Conservation (phyloP, 2,329 filamentous ascomycete species). For the Ophiostoma sp. region DNA sequence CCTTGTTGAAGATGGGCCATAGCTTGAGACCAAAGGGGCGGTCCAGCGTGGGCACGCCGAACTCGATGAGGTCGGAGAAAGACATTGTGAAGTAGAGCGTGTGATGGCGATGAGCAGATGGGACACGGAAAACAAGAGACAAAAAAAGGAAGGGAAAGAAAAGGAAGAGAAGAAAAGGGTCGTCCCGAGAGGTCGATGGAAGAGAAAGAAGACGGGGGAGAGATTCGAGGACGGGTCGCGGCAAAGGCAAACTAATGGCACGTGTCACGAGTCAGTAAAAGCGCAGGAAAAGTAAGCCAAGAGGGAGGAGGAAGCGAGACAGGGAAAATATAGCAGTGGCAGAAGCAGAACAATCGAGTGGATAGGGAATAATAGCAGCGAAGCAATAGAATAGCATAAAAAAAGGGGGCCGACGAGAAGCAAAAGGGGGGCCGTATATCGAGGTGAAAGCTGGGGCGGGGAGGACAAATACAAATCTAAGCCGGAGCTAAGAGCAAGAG, state of each 20-base stretch:
- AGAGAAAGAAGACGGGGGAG: not conserved
- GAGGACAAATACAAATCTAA: slow-evolving; percentile 6
- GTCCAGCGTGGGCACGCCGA: slow-evolving; percentile 75
- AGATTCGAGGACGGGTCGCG: slow-evolving; percentile 7
- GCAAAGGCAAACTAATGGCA: slow-evolving; percentile 18
- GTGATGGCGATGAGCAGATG: not conserved
- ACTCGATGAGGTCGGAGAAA: slow-evolving; percentile 30
- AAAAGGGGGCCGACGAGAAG: slow-evolving; percentile 5
- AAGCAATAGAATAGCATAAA: not conserved
- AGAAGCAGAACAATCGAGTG: not conserved
- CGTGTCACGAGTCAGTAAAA: slow-evolving; percentile 22
- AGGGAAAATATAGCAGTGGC: not conserved
- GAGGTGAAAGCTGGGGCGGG: slow-evolving; percentile 14
- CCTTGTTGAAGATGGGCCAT: slow-evolving; percentile 93
- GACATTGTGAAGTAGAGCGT: slow-evolving; percentile 25
- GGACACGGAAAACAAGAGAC: not conserved
- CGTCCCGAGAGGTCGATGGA: slow-evolving; percentile 14
- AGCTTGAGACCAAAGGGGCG: slow-evolving; percentile 84
- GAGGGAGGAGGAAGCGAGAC: not conserved
- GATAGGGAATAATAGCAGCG: not conserved
- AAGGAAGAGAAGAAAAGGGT: slow-evolving; percentile 3
- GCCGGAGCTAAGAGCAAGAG: slow-evolving; percentile 19
- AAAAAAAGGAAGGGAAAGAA: not conserved
- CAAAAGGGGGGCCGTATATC: slow-evolving; percentile 14
- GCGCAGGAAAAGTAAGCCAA: slow-evolving; percentile 8